Evolutionary conservation across 306 rosid species (phyloP).

Genomic region (Casuarina equisetifolia): DNA sequence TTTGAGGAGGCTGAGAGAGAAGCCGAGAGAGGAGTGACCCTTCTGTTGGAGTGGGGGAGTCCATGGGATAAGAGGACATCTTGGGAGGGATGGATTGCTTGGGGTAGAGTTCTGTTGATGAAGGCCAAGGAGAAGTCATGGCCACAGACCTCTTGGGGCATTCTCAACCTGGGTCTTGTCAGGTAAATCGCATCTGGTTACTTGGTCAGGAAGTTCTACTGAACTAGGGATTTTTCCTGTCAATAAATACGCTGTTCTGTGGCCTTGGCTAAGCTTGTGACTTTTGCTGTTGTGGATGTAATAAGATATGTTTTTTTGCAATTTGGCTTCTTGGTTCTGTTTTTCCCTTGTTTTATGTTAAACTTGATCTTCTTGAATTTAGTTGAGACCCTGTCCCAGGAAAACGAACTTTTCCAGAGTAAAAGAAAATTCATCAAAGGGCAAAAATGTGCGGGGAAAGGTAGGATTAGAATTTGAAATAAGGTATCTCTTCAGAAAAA

Average conservation of each 20-base stretch:
- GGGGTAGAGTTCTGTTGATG: conserved; percentile 71
- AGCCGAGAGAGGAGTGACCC: conserved; percentile 64
- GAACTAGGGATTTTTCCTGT: background rate
- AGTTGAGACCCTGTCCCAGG: background rate
- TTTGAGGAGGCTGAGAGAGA: conserved; percentile 70
- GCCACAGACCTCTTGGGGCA: conserved; percentile 73
- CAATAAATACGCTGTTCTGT: background rate
- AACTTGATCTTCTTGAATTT: background rate
- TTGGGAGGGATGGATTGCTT: conserved; percentile 96
- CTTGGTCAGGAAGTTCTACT: background rate
- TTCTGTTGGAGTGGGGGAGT: conserved; percentile 73
- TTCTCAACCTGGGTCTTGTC: conserved; percentile 83
- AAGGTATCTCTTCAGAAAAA: too few species aligned
- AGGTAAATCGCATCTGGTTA: conserved; percentile 20
- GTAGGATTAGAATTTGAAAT: too few species aligned
- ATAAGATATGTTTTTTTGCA: background rate
- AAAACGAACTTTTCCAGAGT: too few species aligned
- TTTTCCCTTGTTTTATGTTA: background rate
- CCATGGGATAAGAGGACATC: conserved; percentile 93
- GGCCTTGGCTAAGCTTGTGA: too few species aligned
- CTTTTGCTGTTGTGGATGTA: background rate
- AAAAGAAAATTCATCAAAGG: too few species aligned
- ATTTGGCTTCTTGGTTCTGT: background rate
- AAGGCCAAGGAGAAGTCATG: conserved; percentile 78
- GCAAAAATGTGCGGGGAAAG: too few species aligned